Evolutionary conservation across 2,329 filamentous ascomycete genomes (phyloP).

Genomic region (Bipolaris bicolor): DNA sequence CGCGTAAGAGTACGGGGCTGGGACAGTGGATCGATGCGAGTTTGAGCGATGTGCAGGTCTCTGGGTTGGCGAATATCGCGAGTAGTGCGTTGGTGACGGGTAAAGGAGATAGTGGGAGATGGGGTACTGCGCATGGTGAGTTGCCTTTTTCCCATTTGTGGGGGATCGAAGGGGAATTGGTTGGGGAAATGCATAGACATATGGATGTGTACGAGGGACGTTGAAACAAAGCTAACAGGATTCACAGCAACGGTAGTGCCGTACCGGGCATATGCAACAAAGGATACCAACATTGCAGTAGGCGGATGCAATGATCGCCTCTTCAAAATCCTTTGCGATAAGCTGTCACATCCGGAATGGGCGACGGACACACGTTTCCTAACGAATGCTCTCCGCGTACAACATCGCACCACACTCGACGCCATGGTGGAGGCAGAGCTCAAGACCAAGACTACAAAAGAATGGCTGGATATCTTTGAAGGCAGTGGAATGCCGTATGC

Average conservation of each 20-base stretch:
- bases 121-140: constrained; percentile 93
- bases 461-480: constrained; percentile 87
- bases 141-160: background rate
- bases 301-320: constrained; percentile 68
- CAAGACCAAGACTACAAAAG: constrained; percentile 75
- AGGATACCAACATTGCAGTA: constrained; percentile 66
- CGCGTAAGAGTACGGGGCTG: constrained; percentile 73
- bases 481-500: constrained; percentile 93
- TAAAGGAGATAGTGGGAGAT: constrained; percentile 83
- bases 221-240: background rate
- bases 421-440: constrained; percentile 76
- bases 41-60: constrained; percentile 91
- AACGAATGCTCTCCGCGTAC: constrained; percentile 65
- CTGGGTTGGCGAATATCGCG: constrained; percentile 89
- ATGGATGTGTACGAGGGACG: too few species aligned
- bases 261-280: constrained; percentile 77
- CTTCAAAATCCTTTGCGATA: constrained; percentile 65
- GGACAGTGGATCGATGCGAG: constrained; percentile 93
- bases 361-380: constrained; percentile 61
- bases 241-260: constrained; percentile 82
- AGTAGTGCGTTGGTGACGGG: constrained; percentile 88
- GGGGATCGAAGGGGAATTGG: background rate
- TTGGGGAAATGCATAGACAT: background rate
- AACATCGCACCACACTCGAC: constrained; percentile 78
- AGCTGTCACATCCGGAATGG: constrained; percentile 64